Evolutionary conservation across 2,329 filamentous ascomycete species (phyloP), one percentile per base, ranked within the genome.

Genomic region (Xenosphaeropsis pyriputrescens): DNA sequence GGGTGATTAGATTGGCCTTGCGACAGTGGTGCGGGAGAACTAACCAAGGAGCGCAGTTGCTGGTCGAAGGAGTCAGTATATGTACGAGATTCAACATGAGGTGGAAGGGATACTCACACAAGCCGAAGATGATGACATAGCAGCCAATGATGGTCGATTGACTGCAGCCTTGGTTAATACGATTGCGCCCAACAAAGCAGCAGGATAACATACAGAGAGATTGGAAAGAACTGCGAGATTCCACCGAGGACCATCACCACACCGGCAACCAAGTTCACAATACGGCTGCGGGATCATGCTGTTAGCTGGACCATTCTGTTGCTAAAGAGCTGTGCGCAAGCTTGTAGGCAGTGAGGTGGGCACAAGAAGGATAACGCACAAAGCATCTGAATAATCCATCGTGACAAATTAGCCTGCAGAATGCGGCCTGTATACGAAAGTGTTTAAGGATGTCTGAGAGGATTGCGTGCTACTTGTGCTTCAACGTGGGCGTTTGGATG

Each of bases 341-440:
- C 12, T 26, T 5, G 22, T 26, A 42, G 34, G 34, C 33, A 32
- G 45, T 41, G 42, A 47, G 37, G 34, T 31, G 39, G 15, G 32
- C 4, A 6, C 12, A 9, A 11, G 35, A 14, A 35, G 32, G 38
- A 38, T 33, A 18, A 35, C 45, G 70, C 70, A 93, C 85, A 93
- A 93, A 59, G 78, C 79, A 63, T 93, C 85, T 45, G 85, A 89
- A 67, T 86, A 84, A 63, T 94, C 86, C 85, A 94, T 93, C 48
- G 57, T 67, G 55, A 45, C 15, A 14, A 18, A 34, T 34, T 29
- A 9, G 14, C 32, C 18, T 22, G 22, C 8, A 26, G 12, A 26
- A 6, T 26, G 22, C 8, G 22, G 12, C 22, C 8, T 26, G 22
- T 9, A 11, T 26, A 9, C 12, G 8, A 11, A 11, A 9, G 22